phyloP scores from a whole-genome alignment of 2,329 filamentous ascomycete genomes.

The Fusarium sp. region DNA sequence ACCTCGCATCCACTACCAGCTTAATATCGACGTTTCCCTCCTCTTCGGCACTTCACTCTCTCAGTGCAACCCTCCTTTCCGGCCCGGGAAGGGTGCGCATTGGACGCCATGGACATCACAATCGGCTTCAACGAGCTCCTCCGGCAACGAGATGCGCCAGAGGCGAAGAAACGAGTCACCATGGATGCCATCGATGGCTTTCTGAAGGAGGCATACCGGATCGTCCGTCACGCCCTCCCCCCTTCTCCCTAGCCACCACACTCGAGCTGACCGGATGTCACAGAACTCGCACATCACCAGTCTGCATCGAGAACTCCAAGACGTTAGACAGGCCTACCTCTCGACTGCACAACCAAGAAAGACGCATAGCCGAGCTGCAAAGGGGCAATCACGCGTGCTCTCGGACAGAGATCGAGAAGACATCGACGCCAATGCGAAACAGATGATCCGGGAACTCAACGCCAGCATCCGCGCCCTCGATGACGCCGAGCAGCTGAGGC shows the following conservation, averaged over 20 bases:
- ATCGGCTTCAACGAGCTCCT: conserved; percentile 76
- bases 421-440: conserved; percentile 88
- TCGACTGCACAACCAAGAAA: conserved; percentile 78
- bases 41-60: background rate
- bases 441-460: conserved; percentile 86
- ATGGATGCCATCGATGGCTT: conserved; percentile 80
- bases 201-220: conserved; percentile 92
- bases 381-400: conserved; percentile 66
- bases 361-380: conserved; percentile 60
- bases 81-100: conserved; percentile 22
- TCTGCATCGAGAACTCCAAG: conserved; percentile 82
- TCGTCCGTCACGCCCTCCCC: conserved; percentile 67
- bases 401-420: conserved; percentile 86
- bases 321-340: conserved; percentile 91
- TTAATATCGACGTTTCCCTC: background rate
- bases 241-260: conserved; percentile 16
- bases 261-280: conserved; percentile 29
- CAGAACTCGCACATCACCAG: conserved; percentile 88
- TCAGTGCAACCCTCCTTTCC: conserved; percentile 8
- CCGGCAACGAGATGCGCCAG: conserved; percentile 66
- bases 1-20: background rate
- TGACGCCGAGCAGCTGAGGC: conserved; percentile 84
- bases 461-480: conserved; percentile 82
- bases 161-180: conserved; percentile 54
- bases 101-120: conserved; percentile 70